These are phyloP conservation scores for Fraxinus americana DNA, from an alignment of 257 asterid genomes.

Conservation along the genomic window DNA sequence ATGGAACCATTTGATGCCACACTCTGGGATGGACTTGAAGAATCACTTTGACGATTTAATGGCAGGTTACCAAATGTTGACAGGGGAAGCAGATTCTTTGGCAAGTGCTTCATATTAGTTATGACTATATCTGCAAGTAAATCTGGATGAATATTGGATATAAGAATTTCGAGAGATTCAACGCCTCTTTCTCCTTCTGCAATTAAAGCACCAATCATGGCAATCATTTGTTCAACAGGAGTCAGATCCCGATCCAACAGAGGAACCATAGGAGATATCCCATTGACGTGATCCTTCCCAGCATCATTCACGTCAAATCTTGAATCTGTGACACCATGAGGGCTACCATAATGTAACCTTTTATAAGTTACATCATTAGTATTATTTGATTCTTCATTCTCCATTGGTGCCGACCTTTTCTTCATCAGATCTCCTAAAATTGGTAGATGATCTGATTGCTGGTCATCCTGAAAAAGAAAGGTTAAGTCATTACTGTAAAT, in stretches of 20 bases:
- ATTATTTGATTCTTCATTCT: slow-evolving; percentile 57
- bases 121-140: slow-evolving; percentile 96
- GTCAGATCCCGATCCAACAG: slow-evolving; percentile 54
- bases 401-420: slow-evolving; percentile 66
- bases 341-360: slow-evolving; percentile 65
- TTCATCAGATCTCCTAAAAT: slow-evolving; percentile 56
- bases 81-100: slow-evolving; percentile 63
- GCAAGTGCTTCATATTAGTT: slow-evolving; percentile 91
- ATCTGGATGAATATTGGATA: slow-evolving; percentile 87
- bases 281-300: slow-evolving; percentile 60
- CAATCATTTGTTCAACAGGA: slow-evolving; percentile 87
- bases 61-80: slow-evolving; percentile 40
- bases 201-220: slow-evolving; percentile 88
- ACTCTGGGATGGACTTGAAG: slow-evolving; percentile 42
- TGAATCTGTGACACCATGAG: slow-evolving; percentile 41
- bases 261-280: slow-evolving; percentile 56
- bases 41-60: slow-evolving; percentile 44
- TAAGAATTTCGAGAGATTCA: slow-evolving; percentile 81
- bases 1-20: slow-evolving; percentile 61
- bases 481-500: slow-evolving; percentile 15
- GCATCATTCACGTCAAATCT: slow-evolving; percentile 46
- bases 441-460: slow-evolving; percentile 49
- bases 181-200: slow-evolving; percentile 98
- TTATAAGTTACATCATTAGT: slow-evolving; percentile 48
- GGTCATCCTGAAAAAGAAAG: slow-evolving; percentile 67